These are phyloP conservation scores for Casuarina cunninghamiana DNA, from an alignment of 306 rosid species.

Conservation along the genomic window DNA sequence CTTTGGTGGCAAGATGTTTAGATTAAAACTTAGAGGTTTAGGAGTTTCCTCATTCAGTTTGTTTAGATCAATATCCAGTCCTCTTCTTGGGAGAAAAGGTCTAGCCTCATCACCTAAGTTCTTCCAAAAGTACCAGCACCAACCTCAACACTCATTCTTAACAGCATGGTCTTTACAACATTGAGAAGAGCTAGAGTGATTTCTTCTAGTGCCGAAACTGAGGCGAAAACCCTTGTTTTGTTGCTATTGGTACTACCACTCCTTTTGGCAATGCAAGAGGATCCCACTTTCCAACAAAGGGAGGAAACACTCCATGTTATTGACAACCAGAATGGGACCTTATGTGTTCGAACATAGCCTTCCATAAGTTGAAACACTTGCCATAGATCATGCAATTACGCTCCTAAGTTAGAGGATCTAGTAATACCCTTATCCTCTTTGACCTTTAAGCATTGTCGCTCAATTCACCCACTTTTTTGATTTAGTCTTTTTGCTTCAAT, in stretches of 20 bases:
- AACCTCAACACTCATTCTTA: not conserved
- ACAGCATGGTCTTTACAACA: not conserved
- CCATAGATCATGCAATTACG: constrained; percentile 19
- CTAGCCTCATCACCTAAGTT: too few relatives aligned
- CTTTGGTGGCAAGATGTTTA: constrained; percentile 23
- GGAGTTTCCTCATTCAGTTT: not conserved
- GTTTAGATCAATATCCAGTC: constrained; percentile 8
- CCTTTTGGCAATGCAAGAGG: not conserved
- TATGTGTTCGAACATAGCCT: constrained; percentile 34
- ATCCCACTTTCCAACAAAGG: constrained; percentile 10
- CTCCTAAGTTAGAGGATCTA: not conserved
- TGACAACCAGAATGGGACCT: constrained; percentile 31
- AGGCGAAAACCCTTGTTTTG: not conserved
- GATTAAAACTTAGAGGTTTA: constrained; percentile 12
- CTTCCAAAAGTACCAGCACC: not conserved
- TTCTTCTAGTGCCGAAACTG: not conserved
- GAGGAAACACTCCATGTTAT: constrained; percentile 32
- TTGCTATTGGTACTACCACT: not conserved
- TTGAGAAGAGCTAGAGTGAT: constrained; percentile 2
- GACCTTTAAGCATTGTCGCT: not conserved
- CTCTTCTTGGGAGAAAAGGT: not conserved
- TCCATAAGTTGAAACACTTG: constrained; percentile 28
- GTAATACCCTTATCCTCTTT: constrained; percentile 17
- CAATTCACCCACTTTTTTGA: not conserved
- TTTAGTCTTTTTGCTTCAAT: not conserved